Evolutionary conservation across 2,329 filamentous ascomycete species (phyloP).

Genomic region (Dryadomyces quercivorus): DNA sequence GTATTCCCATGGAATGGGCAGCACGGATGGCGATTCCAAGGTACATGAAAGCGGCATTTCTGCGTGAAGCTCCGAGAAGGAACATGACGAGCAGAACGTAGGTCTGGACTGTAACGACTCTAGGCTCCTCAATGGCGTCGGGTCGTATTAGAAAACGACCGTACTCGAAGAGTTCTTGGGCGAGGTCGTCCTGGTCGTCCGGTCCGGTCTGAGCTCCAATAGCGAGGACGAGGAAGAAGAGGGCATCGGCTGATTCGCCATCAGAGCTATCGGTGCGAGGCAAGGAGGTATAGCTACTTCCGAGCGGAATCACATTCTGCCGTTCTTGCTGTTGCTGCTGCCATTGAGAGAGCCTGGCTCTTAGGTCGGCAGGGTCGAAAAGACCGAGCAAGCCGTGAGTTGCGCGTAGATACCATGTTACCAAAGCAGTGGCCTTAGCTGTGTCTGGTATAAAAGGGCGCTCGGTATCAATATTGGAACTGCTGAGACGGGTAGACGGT

Average conservation of each 20-base stretch:
- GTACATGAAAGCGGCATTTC: conserved; percentile 52
- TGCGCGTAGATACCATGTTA: conserved; percentile 19
- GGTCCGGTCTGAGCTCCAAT: conserved; percentile 14
- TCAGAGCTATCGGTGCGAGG: neutral
- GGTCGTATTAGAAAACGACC: conserved; percentile 27
- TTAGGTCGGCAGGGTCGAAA: conserved; percentile 19
- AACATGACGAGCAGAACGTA: conserved; percentile 48
- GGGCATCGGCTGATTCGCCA: conserved; percentile 2
- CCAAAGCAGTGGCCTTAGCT: conserved; percentile 16
- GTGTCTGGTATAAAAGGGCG: conserved; percentile 11
- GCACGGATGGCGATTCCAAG: conserved; percentile 45
- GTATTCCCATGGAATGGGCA: conserved; percentile 43
- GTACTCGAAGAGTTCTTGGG: conserved; percentile 11
- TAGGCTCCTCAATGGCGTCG: conserved; percentile 40
- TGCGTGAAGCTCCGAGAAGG: conserved; percentile 43
- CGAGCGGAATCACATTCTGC: conserved; percentile 6
- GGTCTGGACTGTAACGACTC: conserved; percentile 35
- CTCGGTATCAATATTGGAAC: too few species aligned
- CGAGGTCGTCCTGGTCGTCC: conserved; percentile 6
- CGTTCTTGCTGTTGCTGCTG: conserved; percentile 14
- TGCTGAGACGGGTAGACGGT: conserved; percentile 8
- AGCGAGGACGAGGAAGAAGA: conserved; percentile 13
- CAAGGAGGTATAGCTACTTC: too few species aligned
- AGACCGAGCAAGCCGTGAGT: conserved; percentile 19
- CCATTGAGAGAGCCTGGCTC: conserved; percentile 17